Conservation (phyloP, 139 green algal genomes). For the Yamagishiella unicocca region DNA sequence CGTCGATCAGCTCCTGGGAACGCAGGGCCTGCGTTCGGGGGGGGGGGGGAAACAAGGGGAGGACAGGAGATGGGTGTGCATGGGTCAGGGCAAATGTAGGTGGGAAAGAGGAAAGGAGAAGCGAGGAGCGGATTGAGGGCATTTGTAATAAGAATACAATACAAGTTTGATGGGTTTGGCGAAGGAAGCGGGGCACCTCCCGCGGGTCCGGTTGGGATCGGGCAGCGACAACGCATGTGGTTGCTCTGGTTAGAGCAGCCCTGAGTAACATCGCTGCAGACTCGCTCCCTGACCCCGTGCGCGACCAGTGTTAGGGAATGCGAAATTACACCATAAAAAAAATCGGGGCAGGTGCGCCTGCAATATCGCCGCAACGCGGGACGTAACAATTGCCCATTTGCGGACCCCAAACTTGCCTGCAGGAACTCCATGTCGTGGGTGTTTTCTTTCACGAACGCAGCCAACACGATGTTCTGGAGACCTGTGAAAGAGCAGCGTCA, state of each 20-base stretch:
- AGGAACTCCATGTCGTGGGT: constrained; percentile 21
- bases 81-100: background rate
- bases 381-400: too few relatives aligned
- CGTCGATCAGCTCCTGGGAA: constrained; percentile 20
- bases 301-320: too few relatives aligned
- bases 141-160: background rate
- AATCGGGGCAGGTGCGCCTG: too few relatives aligned
- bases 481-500: constrained; percentile 19
- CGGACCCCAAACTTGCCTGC: constrained; percentile 24
- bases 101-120: background rate
- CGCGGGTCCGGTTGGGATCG: too few relatives aligned
- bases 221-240: too few relatives aligned
- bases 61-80: background rate
- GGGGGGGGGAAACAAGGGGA: background rate
- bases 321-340: too few relatives aligned
- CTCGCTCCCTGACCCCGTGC: too few relatives aligned
- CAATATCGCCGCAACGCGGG: too few relatives aligned
- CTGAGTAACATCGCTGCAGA: too few relatives aligned
- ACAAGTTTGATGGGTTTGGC: too few relatives aligned
- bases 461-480: constrained; percentile 9
- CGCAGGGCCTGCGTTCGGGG: constrained; percentile 2
- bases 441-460: constrained; percentile 1
- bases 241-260: too few relatives aligned
- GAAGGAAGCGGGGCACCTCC: too few relatives aligned
- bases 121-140: background rate